Evolutionary conservation across 441 rosid genomes (phyloP).

Genomic region (Bocquillonia castaneifolia): DNA sequence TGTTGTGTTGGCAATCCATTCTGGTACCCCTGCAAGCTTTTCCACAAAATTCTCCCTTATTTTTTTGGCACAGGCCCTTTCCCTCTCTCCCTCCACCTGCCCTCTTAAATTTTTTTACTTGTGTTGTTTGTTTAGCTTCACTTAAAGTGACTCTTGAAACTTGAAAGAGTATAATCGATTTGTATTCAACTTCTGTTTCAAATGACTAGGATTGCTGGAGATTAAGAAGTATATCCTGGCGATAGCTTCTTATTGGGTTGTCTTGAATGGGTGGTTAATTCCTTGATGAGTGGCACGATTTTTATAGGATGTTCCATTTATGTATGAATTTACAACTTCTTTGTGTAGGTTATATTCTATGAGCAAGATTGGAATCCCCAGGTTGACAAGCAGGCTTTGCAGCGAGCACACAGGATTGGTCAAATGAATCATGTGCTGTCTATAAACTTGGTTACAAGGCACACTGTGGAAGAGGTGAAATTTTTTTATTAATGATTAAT

Average conservation of each 20-base stretch:
- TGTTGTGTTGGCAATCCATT: background rate
- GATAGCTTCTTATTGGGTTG: background rate
- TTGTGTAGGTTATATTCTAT: constrained; percentile 67
- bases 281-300: constrained; percentile 6
- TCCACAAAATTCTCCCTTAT: no score
- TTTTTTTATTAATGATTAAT: constrained; percentile 10
- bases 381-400: constrained; percentile 83
- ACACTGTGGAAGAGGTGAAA: constrained; percentile 70
- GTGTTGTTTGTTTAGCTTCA: background rate
- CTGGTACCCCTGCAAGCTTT: background rate
- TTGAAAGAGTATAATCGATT: background rate
- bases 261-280: background rate
- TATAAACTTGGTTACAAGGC: constrained; percentile 68
- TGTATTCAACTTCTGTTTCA: background rate
- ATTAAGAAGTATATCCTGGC: background rate
- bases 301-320: background rate
- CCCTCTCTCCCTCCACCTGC: background rate
- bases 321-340: background rate
- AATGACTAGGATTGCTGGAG: background rate
- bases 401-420: constrained; percentile 91
- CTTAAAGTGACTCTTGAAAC: no score
- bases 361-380: constrained; percentile 99
- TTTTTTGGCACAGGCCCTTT: no score
- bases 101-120: background rate
- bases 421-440: constrained; percentile 77